Conservation (phyloP, 768 basidiomycete genomes). For the Hemileccinum rubropunctum region DNA sequence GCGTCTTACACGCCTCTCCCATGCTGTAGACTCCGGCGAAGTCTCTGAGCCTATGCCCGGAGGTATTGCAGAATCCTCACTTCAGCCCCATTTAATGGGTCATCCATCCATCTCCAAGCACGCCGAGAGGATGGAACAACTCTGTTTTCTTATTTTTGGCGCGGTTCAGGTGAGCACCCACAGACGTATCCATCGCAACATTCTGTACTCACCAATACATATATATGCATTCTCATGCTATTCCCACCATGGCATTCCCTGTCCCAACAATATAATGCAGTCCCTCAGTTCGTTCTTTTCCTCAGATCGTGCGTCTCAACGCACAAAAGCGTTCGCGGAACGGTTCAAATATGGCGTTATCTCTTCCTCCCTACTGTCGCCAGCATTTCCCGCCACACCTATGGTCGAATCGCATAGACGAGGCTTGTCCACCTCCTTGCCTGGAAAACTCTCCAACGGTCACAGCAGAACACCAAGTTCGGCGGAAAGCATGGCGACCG, state of each 20-base stretch:
- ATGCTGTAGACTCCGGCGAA: slow-evolving; percentile 56
- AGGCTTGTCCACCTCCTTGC: slow-evolving; percentile 35
- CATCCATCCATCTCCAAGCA: slow-evolving; percentile 11
- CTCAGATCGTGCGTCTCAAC: slow-evolving; percentile 33
- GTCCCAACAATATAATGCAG: slow-evolving; percentile 27
- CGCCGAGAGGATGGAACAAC: slow-evolving; percentile 25
- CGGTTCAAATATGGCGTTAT: slow-evolving; percentile 84
- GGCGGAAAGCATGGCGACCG: slow-evolving; percentile 25
- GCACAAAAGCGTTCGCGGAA: slow-evolving; percentile 59
- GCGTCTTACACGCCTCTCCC: slow-evolving; percentile 14
- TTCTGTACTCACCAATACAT: slow-evolving; percentile 8
- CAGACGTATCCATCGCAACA: slow-evolving; percentile 11
- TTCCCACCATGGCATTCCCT: slow-evolving; percentile 1
- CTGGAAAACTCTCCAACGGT: slow-evolving; percentile 40
- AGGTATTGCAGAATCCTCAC: slow-evolving; percentile 36
- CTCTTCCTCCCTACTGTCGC: slow-evolving; percentile 72
- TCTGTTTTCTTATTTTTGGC: slow-evolving; percentile 24
- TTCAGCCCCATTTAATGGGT: slow-evolving; percentile 17
- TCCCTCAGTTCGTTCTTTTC: slow-evolving; percentile 36
- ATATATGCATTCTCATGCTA: not conserved
- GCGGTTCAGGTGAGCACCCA: slow-evolving; percentile 37
- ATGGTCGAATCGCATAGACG: slow-evolving; percentile 30
- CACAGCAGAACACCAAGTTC: slow-evolving; percentile 45
- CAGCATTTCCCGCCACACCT: slow-evolving; percentile 46
- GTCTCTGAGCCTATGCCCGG: slow-evolving; percentile 57